phyloP scores from a whole-genome alignment of 805 yeast genomes.

The Saturnispora saitoi region DNA sequence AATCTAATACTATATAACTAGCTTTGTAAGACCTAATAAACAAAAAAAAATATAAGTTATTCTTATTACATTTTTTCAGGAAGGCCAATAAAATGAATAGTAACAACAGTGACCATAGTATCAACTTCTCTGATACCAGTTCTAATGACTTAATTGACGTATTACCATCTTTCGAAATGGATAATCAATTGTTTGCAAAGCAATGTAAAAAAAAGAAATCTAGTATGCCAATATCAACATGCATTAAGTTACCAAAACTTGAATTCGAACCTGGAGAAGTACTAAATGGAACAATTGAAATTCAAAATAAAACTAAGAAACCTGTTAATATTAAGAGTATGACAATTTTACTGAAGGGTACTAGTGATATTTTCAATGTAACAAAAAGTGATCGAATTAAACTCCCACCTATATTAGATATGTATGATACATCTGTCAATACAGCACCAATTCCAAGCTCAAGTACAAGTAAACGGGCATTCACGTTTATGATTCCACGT shows the following conservation, averaged over 20 bases:
- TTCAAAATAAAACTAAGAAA: conserved; percentile 33
- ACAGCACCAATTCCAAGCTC: not conserved
- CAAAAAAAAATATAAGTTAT: too few relatives aligned
- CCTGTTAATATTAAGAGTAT: conserved; percentile 6
- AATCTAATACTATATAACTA: too few relatives aligned
- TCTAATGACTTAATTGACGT: conserved; percentile 33
- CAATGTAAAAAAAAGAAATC: conserved; percentile 17
- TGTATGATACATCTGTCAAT: conserved; percentile 23
- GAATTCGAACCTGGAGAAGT: conserved; percentile 61
- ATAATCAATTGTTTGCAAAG: conserved; percentile 31
- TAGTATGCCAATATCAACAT: conserved; percentile 20
- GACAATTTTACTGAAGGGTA: conserved; percentile 28
- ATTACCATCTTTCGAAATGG: conserved; percentile 64
- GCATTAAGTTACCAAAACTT: conserved; percentile 31
- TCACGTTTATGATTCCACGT: conserved; percentile 47
- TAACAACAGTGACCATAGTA: not conserved
- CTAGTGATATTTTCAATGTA: not conserved
- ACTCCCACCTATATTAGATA: conserved; percentile 26
- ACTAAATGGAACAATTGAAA: conserved; percentile 45
- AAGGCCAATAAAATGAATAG: not conserved
- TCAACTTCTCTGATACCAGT: not conserved
- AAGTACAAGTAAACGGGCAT: conserved; percentile 14
- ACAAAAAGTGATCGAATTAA: not conserved
- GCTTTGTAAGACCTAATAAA: too few relatives aligned
- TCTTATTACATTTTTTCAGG: not conserved